Evolutionary conservation across 208 protist species (phyloP).

Genomic region (Leishmania lainsoni): DNA sequence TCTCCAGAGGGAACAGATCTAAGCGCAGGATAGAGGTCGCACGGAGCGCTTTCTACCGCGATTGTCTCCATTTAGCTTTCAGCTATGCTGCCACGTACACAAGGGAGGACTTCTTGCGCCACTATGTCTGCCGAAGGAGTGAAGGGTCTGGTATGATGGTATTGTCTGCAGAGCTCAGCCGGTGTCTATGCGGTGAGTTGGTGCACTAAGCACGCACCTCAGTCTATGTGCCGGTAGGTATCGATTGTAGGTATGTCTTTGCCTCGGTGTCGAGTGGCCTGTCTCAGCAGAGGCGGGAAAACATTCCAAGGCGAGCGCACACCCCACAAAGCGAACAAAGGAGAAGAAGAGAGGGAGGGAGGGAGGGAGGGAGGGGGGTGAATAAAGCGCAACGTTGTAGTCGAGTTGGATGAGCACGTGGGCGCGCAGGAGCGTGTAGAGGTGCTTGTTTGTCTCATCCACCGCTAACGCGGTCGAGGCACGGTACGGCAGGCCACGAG

Average conservation of each 20-base stretch:
- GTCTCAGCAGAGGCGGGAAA: neutral
- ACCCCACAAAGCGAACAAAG: neutral
- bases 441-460: neutral
- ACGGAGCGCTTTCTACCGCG: constrained; percentile 2
- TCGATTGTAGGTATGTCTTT: neutral
- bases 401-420: neutral
- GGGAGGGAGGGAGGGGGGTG: neutral
- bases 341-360: no score
- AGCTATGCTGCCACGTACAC: neutral
- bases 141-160: neutral
- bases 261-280: neutral
- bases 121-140: neutral
- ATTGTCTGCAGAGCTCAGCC: neutral
- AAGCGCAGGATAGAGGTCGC: constrained; percentile 7
- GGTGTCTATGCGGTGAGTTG: neutral
- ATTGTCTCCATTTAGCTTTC: constrained; percentile 14
- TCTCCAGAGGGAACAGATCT: neutral
- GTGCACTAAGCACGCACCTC: neutral
- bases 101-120: neutral
- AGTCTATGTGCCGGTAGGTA: neutral
- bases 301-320: neutral
- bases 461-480: neutral
- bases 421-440: neutral
- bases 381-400: neutral
- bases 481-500: neutral